Evolutionary conservation across 2,329 filamentous ascomycete species (phyloP).

Genomic region (Fusarium goolgardi): DNA sequence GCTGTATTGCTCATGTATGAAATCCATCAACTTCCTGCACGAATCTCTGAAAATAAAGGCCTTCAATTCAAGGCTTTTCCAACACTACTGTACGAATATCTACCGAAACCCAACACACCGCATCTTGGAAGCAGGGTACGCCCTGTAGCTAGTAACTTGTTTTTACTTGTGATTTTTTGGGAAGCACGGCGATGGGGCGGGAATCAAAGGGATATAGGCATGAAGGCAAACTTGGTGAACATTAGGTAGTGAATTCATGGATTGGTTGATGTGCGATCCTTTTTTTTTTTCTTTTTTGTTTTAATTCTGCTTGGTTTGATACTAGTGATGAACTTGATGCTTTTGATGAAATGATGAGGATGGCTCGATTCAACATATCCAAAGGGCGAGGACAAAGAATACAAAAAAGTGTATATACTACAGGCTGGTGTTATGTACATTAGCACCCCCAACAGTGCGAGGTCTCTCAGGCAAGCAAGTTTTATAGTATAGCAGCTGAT

Average conservation of each 20-base stretch:
- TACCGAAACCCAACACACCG: slow-evolving; percentile 30
- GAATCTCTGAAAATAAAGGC: slow-evolving; percentile 23
- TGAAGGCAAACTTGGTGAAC: slow-evolving; percentile 43
- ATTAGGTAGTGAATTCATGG: slow-evolving; percentile 44
- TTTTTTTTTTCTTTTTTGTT: background rate
- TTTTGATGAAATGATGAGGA: background rate
- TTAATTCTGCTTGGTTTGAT: background rate
- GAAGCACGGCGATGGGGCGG: slow-evolving; percentile 45
- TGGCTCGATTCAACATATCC: background rate
- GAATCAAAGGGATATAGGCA: slow-evolving; percentile 41
- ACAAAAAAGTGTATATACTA: slow-evolving; percentile 31
- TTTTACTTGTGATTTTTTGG: slow-evolving; percentile 39
- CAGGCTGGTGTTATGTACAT: slow-evolving; percentile 23
- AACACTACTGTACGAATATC: slow-evolving; percentile 38
- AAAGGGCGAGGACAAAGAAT: background rate
- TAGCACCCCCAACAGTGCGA: background rate
- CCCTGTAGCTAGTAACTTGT: slow-evolving; percentile 39
- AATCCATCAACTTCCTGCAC: slow-evolving; percentile 35
- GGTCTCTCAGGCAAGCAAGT: slow-evolving; percentile 4
- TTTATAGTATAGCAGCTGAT: slow-evolving; percentile 14
- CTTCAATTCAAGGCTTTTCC: background rate
- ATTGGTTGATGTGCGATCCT: slow-evolving; percentile 38
- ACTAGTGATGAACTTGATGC: background rate
- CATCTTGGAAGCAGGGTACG: slow-evolving; percentile 35
- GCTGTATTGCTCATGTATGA: slow-evolving; percentile 36